A percentile compares a stretch with the other conserved stretches of the same genome.
Evolutionary conservation across 2,329 filamentous ascomycete species (phyloP).

Genomic region (Monosporascus sp.): DNA sequence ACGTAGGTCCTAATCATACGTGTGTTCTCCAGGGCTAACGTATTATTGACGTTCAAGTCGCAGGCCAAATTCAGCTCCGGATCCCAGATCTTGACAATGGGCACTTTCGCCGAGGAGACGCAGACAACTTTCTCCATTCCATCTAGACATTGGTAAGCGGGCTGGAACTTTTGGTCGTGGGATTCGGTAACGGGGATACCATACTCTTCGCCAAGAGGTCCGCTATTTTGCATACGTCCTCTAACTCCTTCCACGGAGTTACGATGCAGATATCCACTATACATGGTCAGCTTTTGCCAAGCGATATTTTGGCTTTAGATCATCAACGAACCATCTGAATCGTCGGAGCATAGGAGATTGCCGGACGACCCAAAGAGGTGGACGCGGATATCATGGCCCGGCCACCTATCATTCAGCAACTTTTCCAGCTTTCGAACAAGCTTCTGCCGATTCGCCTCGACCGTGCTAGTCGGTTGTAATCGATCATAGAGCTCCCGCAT

Average conservation of each 20-base stretch:
- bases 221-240: slow-evolving; percentile 86
- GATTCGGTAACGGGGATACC: slow-evolving; percentile 27
- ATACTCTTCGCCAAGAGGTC: slow-evolving; percentile 78
- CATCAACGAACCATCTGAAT: slow-evolving; percentile 75
- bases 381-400: slow-evolving; percentile 81
- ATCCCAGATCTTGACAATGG: slow-evolving; percentile 98
- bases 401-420: slow-evolving; percentile 87
- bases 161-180: neutral
- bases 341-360: slow-evolving; percentile 87
- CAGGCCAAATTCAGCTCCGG: slow-evolving; percentile 83
- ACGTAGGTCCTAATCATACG: slow-evolving; percentile 98
- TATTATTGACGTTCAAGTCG: slow-evolving; percentile 99
- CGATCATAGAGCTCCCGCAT: slow-evolving; percentile 81
- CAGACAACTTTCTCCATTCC: slow-evolving; percentile 97
- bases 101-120: slow-evolving; percentile 90
- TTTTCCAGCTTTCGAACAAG: slow-evolving; percentile 84
- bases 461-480: slow-evolving; percentile 75
- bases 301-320: neutral
- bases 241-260: slow-evolving; percentile 79
- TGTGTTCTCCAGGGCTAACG: slow-evolving; percentile 89
- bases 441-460: slow-evolving; percentile 67
- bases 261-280: slow-evolving; percentile 96
- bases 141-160: slow-evolving; percentile 50
- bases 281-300: slow-evolving; percentile 24
- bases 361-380: slow-evolving; percentile 97